Conservation (phyloP, 768 basidiomycete genomes). For the Tylopilus vinaceipallidus region DNA sequence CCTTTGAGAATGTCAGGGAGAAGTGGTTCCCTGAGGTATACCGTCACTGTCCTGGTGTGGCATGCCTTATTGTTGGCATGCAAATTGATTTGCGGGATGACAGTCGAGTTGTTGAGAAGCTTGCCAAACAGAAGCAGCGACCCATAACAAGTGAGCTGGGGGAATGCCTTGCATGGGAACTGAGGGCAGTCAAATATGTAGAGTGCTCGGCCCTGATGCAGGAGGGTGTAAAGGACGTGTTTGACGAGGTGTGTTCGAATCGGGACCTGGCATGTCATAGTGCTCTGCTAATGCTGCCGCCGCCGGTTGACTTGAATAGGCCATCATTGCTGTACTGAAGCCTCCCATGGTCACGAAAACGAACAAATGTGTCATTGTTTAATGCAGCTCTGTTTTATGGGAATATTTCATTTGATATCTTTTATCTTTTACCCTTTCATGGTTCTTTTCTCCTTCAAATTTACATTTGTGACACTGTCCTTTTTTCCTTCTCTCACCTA, state of each 20-base stretch:
- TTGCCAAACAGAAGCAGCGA: slow-evolving; percentile 93
- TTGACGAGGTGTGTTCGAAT: slow-evolving; percentile 97
- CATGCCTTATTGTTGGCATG: slow-evolving; percentile 98
- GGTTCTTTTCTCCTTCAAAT: slow-evolving; percentile 30
- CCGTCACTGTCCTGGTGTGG: slow-evolving; percentile 98
- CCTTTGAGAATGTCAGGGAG: slow-evolving; percentile 99
- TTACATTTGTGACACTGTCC: slow-evolving; percentile 19
- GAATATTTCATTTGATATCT: slow-evolving; percentile 30
- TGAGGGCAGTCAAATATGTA: slow-evolving; percentile 98
- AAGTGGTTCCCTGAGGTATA: slow-evolving; percentile 99
- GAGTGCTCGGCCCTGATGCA: slow-evolving; percentile 99
- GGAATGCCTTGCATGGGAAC: slow-evolving; percentile 89
- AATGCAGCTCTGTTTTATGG: slow-evolving; percentile 35
- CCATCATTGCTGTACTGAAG: slow-evolving; percentile 97
- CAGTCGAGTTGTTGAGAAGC: slow-evolving; percentile 88
- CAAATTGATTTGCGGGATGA: slow-evolving; percentile 98
- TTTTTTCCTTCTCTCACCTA: slow-evolving; percentile 11
- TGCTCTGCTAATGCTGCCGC: too few relatives aligned
- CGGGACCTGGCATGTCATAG: too few relatives aligned
- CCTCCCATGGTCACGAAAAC: slow-evolving; percentile 88
- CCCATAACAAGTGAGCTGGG: slow-evolving; percentile 88
- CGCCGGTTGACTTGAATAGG: too few relatives aligned
- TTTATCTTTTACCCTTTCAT: slow-evolving; percentile 32
- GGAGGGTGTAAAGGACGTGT: slow-evolving; percentile 99
- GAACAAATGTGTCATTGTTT: slow-evolving; percentile 83